A percentile compares a stretch with the other conserved stretches of the same genome.
Evolutionary conservation across 2,329 filamentous ascomycete species (phyloP).

Genomic region (Cadophora malorum): DNA sequence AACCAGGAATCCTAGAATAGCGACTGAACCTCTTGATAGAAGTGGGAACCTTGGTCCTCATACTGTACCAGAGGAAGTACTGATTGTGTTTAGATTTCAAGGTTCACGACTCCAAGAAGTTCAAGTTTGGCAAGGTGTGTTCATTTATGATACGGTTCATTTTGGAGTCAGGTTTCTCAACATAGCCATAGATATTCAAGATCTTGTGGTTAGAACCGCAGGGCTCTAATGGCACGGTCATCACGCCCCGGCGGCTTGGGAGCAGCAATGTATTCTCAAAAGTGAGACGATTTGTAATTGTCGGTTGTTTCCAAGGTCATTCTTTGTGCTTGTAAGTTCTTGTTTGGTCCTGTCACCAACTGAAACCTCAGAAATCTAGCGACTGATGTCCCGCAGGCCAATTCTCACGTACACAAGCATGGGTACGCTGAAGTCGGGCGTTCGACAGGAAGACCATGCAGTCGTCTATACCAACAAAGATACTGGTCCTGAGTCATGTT

Average conservation of each 20-base stretch:
- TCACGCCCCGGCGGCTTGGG: background rate
- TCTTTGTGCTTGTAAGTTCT: conserved; percentile 36
- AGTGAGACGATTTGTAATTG: conserved; percentile 37
- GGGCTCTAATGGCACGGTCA: background rate
- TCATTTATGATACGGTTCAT: background rate
- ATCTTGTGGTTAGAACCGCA: conserved; percentile 24
- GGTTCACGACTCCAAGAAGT: background rate
- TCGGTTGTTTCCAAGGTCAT: conserved; percentile 18
- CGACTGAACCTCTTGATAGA: background rate
- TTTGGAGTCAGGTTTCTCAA: background rate
- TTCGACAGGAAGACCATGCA: conserved; percentile 19
- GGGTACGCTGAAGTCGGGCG: conserved; percentile 29
- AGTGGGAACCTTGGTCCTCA: background rate
- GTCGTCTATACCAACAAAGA: conserved; percentile 6
- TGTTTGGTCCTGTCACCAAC: too few relatives aligned
- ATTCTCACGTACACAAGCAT: conserved; percentile 25
- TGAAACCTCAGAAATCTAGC: background rate
- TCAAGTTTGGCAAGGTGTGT: background rate
- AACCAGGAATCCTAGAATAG: background rate
- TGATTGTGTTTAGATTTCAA: background rate
- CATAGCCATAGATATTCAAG: conserved; percentile 22
- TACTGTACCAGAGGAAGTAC: background rate
- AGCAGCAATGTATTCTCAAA: background rate
- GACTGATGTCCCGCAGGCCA: background rate
- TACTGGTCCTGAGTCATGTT: background rate